Evolutionary conservation across 139 green algal genomes (phyloP), one percentile per base, ranked within the genome.

Genomic region (Micractinium conductrix): DNA sequence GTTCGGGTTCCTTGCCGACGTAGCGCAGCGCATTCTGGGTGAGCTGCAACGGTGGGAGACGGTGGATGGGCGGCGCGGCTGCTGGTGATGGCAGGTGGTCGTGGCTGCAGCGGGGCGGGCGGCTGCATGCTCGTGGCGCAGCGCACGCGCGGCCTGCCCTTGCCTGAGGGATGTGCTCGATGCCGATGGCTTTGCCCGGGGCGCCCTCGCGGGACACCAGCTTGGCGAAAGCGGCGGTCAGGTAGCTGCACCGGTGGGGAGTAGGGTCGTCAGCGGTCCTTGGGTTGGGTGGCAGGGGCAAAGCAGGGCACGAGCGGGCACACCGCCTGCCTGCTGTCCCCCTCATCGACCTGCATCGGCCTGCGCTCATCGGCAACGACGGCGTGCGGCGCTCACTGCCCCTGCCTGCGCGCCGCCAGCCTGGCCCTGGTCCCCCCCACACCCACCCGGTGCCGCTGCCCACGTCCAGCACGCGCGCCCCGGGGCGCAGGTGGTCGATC

Each of bases 381-480:
- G 60, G 19, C 60, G 35, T 4, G 26, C 60, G 14, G 28, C 2
- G 60, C 10, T 1, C 26, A 12, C 60, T 37, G 60, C 60, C 28
- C 26, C 60, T 37, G 28, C 53, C 53, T 62, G 53, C 53, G 12
- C 48, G 48, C 12, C 48, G 12, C 48, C 14, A 22, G 48, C 48
- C 10, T 58, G 14, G 10, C 12, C 48, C 10, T 58, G 48, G 12
- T 58, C 48, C 12, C 10, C 14, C 48, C 48, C 63, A 42, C 28
- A 33, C 74, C 10, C 50, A 81, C 74, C 74, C 91, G 63, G 62
- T 79, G 84, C 95, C 95, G 63, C 86, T 94, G n/a, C 96, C 96
- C 2, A 99, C 93, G 75, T 98, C 96, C 69, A 99, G 89, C 26
- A 94, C 94, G 0, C 83, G 65, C 2, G 90, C 91, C 22, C 95